A percentile compares a stretch with the other conserved stretches of the same genome.
Evolutionary conservation across 176 grass and related monocot species (phyloP).

Genomic region (Paspalum vaginatum): DNA sequence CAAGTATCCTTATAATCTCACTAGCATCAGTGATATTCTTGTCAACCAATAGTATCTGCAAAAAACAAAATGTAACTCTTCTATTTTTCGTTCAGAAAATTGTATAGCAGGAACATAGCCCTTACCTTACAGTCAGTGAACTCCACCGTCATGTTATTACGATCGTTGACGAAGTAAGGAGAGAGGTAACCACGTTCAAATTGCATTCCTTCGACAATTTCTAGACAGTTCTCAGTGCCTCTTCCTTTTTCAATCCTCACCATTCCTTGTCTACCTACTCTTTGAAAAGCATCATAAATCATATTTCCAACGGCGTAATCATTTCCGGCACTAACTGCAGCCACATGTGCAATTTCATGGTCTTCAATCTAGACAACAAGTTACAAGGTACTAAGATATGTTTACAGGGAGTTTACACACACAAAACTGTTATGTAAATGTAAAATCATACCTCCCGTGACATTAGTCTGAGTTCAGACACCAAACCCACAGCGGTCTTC

Average conservation of each 20-base stretch:
- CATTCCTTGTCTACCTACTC: constrained; percentile 81
- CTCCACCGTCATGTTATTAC: constrained; percentile 70
- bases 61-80: constrained; percentile 23
- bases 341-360: constrained; percentile 79
- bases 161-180: constrained; percentile 81
- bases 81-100: constrained; percentile 25
- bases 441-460: constrained; percentile 66
- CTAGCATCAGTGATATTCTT: constrained; percentile 79
- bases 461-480: constrained; percentile 85
- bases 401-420: not conserved
- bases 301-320: constrained; percentile 77
- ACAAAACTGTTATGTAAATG: not conserved
- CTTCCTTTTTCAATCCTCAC: constrained; percentile 85
- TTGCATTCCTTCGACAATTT: constrained; percentile 90
- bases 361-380: constrained; percentile 65
- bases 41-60: constrained; percentile 91
- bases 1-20: constrained; percentile 82
- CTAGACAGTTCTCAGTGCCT: constrained; percentile 64
- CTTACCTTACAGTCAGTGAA: constrained; percentile 71
- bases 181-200: constrained; percentile 90
- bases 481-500: constrained; percentile 73
- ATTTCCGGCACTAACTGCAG: constrained; percentile 89
- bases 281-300: constrained; percentile 80
- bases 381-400: constrained; percentile 6
- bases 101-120: not conserved